A percentile compares a stretch with the other conserved stretches of the same genome.
These are phyloP conservation scores for Copromyces sp. DNA, from an alignment of 495 filamentous ascomycete species.

Conservation along the genomic window DNA sequence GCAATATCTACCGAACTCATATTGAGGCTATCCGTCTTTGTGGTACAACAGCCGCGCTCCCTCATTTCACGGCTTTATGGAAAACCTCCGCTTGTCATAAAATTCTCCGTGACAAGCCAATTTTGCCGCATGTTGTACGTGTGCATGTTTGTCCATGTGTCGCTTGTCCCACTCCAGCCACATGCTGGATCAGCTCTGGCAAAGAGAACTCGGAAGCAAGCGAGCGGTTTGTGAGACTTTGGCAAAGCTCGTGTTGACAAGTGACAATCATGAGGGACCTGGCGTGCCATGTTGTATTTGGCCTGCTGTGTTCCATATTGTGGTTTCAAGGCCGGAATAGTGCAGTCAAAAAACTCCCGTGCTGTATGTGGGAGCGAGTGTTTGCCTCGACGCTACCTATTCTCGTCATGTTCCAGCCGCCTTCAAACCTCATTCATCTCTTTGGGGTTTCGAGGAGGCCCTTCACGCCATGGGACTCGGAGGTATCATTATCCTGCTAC, in stretches of 20 bases:
- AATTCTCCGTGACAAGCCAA: background rate
- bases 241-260: background rate
- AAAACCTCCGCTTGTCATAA: background rate
- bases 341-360: background rate
- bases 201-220: background rate
- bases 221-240: background rate
- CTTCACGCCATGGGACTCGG: background rate
- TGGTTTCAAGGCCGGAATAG: background rate
- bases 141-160: background rate
- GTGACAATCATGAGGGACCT: background rate
- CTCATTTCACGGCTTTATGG: background rate
- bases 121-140: background rate
- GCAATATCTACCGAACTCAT: background rate
- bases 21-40: background rate
- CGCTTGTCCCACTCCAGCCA: background rate
- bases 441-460: background rate
- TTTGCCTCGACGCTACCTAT: background rate
- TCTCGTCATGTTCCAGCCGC: background rate
- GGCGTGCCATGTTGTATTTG: background rate
- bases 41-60: background rate
- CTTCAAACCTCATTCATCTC: background rate
- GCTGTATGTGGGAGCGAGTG: background rate
- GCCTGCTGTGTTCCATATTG: background rate
- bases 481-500: background rate
- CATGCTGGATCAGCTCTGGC: background rate